phyloP scores from a whole-genome alignment of 805 yeast species.

The Wickerhamiella kurtzmanii region DNA sequence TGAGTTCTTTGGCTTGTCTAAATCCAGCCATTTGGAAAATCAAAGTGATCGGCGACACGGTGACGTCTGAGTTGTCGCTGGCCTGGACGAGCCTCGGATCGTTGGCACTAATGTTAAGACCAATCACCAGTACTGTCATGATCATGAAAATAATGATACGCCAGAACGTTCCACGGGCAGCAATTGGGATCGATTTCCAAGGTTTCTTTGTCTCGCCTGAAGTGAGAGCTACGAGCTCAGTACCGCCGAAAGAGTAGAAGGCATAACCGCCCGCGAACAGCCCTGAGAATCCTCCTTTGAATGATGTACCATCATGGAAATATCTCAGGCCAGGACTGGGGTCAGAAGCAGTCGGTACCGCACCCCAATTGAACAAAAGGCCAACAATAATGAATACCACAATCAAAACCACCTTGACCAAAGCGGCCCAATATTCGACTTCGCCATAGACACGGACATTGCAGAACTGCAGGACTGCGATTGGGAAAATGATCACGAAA shows the following conservation, averaged over 20 bases:
- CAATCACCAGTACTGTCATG: slow-evolving; percentile 39
- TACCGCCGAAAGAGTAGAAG: slow-evolving; percentile 41
- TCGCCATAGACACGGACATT: slow-evolving; percentile 41
- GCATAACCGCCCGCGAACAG: slow-evolving; percentile 35
- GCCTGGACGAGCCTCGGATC: slow-evolving; percentile 32
- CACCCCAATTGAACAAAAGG: slow-evolving; percentile 39
- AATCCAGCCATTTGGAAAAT: slow-evolving; percentile 39
- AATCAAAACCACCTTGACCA: slow-evolving; percentile 51
- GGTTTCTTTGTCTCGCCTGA: slow-evolving; percentile 50
- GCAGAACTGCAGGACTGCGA: slow-evolving; percentile 37
- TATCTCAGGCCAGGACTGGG: slow-evolving; percentile 37
- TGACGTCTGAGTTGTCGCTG: slow-evolving; percentile 36
- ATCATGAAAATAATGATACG: slow-evolving; percentile 38
- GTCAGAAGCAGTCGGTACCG: slow-evolving; percentile 36
- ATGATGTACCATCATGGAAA: slow-evolving; percentile 17
- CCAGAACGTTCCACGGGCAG: slow-evolving; percentile 40
- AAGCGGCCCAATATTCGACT: slow-evolving; percentile 56
- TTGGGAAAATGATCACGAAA: slow-evolving; percentile 35
- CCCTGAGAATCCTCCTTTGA: slow-evolving; percentile 20
- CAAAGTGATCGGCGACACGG: slow-evolving; percentile 35
- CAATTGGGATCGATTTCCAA: slow-evolving; percentile 40
- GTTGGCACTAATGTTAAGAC: slow-evolving; percentile 42
- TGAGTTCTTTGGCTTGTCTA: slow-evolving; percentile 33
- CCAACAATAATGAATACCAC: slow-evolving; percentile 50
- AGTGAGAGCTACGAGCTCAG: slow-evolving; percentile 41